Base-by-base conservation (phyloP, 2,329 filamentous ascomycete species). In the Penicillium corylophilum region DNA sequence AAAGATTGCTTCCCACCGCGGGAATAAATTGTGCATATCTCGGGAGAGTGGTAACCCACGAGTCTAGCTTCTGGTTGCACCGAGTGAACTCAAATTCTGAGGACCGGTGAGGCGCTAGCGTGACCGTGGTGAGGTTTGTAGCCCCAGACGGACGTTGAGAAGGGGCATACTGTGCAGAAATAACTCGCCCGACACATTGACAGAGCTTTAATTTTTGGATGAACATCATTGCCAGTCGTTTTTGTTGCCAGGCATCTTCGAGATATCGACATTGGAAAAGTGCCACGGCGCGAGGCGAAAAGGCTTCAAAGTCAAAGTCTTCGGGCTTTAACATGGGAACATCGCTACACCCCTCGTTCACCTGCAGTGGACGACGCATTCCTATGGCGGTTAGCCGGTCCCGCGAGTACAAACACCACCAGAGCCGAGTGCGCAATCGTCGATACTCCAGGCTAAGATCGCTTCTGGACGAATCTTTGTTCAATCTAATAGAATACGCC, bases 381-480 rank as follows among this genome's bases (percentile, higher is more conserved):
- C 91, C 91, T 31, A 96, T 80, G 1, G 91, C 91, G 53, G 95
- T 89, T 16, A 95, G 81, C 33, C 90, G 87, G 71, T 96, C 91
- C 38, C 90, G 86, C 84, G 95, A 94, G 66, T 93, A 95, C 56
- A 90, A 89, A 22, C 89, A 93, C 91, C 91, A 96, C 91, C 91
- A 96, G 55, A 96, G 89, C 33, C 90, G 82, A 71, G 91, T 92
- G 82, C 90, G 92, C 26, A 95, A 72, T 63, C 85, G 87, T 65
- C 88, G 85, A 62, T 85, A 85, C 41, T 80, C 78, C 1, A 74
- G 72, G n/a, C 87, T 79, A 78, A 94, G 87, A 61, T 82, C 83
- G 36, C 79, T 78, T 2, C 89, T 46, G 12, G 59, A 42, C 5
- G 62, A 88, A 62, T 94, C 88, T 56, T 89, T 86, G 69, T 95